Conservation (phyloP, 1,284 basidiomycete genomes). For the Stygiomarasmius scandens region DNA sequence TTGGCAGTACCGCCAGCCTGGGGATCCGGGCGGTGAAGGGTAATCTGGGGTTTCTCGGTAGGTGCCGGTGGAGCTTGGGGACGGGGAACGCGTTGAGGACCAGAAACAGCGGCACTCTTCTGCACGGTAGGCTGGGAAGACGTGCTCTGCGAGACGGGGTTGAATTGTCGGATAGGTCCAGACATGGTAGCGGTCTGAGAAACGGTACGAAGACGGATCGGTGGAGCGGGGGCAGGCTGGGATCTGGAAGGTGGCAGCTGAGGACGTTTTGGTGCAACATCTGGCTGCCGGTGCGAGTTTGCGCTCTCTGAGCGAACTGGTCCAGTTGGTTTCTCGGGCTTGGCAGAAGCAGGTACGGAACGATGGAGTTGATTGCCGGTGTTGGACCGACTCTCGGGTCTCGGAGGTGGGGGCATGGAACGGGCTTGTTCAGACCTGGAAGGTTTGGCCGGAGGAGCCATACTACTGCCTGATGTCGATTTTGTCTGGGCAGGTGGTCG, state of each 20-base stretch:
- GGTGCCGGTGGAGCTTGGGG: neutral
- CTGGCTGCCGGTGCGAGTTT: neutral
- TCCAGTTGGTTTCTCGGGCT: neutral
- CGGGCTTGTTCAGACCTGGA: neutral
- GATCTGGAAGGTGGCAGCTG: constrained; percentile 5
- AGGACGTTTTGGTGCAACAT: neutral
- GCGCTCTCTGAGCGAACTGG: neutral
- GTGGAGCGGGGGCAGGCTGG: constrained; percentile 1
- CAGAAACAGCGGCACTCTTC: neutral
- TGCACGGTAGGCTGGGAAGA: neutral
- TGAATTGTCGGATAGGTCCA: constrained; percentile 6
- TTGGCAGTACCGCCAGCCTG: constrained; percentile 2
- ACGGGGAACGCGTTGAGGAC: constrained; percentile 10
- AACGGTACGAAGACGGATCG: neutral
- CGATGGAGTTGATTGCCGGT: neutral
- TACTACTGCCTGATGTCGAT: neutral
- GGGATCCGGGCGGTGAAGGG: constrained; percentile 4
- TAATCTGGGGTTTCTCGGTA: neutral
- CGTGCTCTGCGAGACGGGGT: neutral
- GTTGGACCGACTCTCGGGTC: neutral
- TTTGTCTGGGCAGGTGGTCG: neutral
- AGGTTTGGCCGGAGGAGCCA: neutral
- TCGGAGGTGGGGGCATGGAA: constrained; percentile 6
- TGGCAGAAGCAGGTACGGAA: neutral
- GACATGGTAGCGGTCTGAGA: neutral